These are phyloP conservation scores for Arthrobotrys iridis DNA, from an alignment of 2,329 filamentous ascomycete genomes.

Conservation along the genomic window DNA sequence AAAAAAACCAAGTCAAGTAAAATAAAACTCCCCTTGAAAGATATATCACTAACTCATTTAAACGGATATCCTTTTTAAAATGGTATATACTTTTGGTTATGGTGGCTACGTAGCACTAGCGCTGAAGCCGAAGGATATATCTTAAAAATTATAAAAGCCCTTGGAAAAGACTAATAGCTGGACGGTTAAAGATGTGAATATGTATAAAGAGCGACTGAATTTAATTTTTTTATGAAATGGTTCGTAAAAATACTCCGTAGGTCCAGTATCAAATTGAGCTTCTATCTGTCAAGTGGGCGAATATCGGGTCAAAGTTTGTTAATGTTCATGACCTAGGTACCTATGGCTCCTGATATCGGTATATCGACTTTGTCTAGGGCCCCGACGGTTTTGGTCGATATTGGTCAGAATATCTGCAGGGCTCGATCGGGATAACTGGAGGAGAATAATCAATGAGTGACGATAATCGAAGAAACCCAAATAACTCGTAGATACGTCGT, in stretches of 20 bases:
- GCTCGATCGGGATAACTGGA: neutral
- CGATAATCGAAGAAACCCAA: slow-evolving; percentile 1
- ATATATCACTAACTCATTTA: too few relatives aligned
- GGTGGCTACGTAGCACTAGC: too few relatives aligned
- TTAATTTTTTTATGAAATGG: slow-evolving; percentile 17
- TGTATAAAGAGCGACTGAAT: slow-evolving; percentile 44
- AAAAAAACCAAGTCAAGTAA: too few relatives aligned
- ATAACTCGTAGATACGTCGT: neutral
- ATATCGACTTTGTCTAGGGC: neutral
- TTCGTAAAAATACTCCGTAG: neutral
- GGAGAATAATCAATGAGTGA: neutral
- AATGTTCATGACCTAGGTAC: neutral
- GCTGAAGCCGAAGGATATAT: neutral
- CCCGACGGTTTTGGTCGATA: neutral
- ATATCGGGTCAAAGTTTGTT: neutral
- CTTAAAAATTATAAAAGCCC: too few relatives aligned
- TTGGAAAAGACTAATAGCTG: neutral
- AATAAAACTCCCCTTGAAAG: too few relatives aligned
- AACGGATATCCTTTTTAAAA: too few relatives aligned
- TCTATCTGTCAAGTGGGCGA: neutral
- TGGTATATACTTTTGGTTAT: too few relatives aligned
- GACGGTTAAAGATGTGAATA: neutral
- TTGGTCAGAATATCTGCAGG: neutral
- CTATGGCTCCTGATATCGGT: neutral
- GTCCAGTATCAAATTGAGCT: slow-evolving; percentile 5